Conservation (phyloP, 345 rosid species). For the Citropsis articulata region DNA sequence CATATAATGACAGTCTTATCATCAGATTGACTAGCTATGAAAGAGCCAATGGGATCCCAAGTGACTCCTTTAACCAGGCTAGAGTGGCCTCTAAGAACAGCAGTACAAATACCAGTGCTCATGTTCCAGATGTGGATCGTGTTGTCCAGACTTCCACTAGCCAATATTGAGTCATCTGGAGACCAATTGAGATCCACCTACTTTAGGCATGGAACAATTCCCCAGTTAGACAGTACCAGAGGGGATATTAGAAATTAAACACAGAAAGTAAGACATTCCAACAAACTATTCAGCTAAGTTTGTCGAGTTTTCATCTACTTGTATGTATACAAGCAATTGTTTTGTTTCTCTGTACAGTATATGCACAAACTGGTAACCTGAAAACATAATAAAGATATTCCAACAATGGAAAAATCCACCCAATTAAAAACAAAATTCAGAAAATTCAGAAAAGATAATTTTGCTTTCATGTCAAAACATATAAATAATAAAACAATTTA, state of each 20-base stretch:
- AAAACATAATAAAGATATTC: not conserved
- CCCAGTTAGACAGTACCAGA: conserved; percentile 39
- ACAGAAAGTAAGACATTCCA: not conserved
- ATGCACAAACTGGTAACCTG: not conserved
- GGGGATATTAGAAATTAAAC: conserved; percentile 16
- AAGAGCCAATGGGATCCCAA: conserved; percentile 99
- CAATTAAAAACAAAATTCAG: not conserved
- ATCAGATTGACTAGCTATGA: conserved; percentile 98
- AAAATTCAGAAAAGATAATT: not conserved
- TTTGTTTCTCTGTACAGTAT: not conserved
- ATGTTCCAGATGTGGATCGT: conserved; percentile 93
- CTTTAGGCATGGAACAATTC: conserved; percentile 56
- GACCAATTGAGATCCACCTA: conserved; percentile 99
- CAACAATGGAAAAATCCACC: conserved; percentile 6
- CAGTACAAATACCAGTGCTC: conserved; percentile 89
- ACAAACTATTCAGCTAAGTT: not conserved
- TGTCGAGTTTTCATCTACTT: not conserved
- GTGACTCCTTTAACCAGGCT: conserved; percentile 97
- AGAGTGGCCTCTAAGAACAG: conserved; percentile 97
- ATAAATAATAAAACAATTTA: conserved; percentile 13
- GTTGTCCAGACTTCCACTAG: conserved; percentile 98
- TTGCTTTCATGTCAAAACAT: not conserved
- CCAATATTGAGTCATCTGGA: conserved; percentile 92
- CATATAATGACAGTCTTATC: conserved; percentile 98
- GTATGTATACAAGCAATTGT: not conserved